phyloP scores from a whole-genome alignment of 1,139 yeast genomes.

The Citeromyces siamensis region DNA sequence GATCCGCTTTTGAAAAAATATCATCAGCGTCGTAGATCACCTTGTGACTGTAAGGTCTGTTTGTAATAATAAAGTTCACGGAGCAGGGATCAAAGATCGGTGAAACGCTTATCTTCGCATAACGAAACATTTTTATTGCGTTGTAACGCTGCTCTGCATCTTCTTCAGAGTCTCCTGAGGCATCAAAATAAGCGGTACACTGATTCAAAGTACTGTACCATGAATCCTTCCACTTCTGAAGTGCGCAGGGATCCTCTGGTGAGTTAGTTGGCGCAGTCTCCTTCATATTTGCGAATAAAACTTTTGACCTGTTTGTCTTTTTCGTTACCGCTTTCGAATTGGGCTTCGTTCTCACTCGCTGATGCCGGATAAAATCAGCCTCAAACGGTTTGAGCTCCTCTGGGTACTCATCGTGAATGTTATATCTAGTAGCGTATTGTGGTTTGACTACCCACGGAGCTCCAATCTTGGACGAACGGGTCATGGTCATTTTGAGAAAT shows the following conservation, averaged over 20 bases:
- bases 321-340: constrained; percentile 1
- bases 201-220: constrained; percentile 18
- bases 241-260: constrained; percentile 14
- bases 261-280: constrained; percentile 20
- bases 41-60: constrained; percentile 26
- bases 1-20: constrained; percentile 49
- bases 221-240: constrained; percentile 18
- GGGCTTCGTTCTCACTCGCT: constrained; percentile 5
- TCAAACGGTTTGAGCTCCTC: constrained; percentile 20
- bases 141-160: constrained; percentile 13
- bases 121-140: constrained; percentile 15
- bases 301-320: constrained; percentile 3
- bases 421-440: constrained; percentile 49
- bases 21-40: constrained; percentile 33
- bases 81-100: constrained; percentile 16
- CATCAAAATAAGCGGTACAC: constrained; percentile 17
- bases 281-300: constrained; percentile 16
- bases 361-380: constrained; percentile 5
- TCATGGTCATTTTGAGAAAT: constrained; percentile 73
- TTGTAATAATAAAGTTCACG: constrained; percentile 40
- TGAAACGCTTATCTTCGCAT: constrained; percentile 15
- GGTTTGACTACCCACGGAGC: constrained; percentile 97
- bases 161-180: constrained; percentile 10
- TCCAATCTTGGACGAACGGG: constrained; percentile 75
- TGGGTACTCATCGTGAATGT: constrained; percentile 49